Percentiles rank a stretch among this genome's conserved stretches.
phyloP scores from a whole-genome alignment of 352 stramenopile species.

The Globisporangium cylindrosporum region DNA sequence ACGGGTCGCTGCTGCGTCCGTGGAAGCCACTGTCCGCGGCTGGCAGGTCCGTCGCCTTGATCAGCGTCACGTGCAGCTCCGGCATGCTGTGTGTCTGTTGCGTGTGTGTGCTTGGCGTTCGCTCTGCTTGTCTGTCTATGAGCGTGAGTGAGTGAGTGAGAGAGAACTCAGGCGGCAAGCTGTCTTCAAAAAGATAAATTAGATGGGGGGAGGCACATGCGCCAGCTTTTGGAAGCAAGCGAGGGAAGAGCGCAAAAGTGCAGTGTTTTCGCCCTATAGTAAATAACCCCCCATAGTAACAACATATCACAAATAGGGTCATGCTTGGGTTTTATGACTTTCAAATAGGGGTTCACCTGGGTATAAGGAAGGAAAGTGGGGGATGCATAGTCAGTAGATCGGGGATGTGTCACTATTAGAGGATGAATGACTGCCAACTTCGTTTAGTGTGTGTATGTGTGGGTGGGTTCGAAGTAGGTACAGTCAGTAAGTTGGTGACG shows the following conservation, averaged over 20 bases:
- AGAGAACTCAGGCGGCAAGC: conserved; percentile 15
- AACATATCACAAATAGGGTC: background rate
- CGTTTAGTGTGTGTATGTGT: no score
- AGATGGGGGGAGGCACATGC: conserved; percentile 5
- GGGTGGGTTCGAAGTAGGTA: background rate
- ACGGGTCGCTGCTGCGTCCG: conserved; percentile 66
- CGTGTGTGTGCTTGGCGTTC: background rate
- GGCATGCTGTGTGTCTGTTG: conserved; percentile 36
- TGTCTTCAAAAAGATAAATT: conserved; percentile 9
- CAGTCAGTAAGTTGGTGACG: background rate
- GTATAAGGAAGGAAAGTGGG: background rate
- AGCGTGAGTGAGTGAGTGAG: background rate
- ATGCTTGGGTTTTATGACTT: background rate
- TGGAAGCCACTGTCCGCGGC: conserved; percentile 55
- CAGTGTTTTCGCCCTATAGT: no score
- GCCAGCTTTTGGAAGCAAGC: background rate
- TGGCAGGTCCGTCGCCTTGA: conserved; percentile 61
- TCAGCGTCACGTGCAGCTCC: conserved; percentile 61
- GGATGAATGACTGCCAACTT: no score
- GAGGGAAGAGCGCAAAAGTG: background rate
- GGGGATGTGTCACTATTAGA: background rate
- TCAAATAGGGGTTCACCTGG: background rate
- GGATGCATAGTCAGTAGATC: background rate
- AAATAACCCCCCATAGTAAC: no score
- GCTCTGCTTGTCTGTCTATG: background rate